Conservation (phyloP, 306 rosid genomes). For the Pyrus communis region DNA sequence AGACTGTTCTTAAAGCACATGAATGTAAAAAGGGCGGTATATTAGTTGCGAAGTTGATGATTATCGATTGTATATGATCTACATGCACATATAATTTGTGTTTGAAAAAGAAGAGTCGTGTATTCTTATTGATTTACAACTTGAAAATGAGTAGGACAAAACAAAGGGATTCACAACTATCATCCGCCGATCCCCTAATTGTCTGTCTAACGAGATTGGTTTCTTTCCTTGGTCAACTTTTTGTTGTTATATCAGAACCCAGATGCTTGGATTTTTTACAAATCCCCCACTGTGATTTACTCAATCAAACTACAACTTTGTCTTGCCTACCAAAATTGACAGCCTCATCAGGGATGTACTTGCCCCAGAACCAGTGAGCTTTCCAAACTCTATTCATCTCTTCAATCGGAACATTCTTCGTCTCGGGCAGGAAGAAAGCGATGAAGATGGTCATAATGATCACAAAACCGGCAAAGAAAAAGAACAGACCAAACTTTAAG, state of each 20-base stretch:
- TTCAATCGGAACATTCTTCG: slow-evolving; percentile 68
- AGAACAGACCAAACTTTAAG: slow-evolving; percentile 33
- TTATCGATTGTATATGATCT: background rate
- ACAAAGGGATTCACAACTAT: background rate
- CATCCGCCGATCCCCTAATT: no score
- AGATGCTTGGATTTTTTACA: background rate
- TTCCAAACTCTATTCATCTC: slow-evolving; percentile 54
- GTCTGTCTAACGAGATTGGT: background rate
- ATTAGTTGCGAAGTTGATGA: background rate
- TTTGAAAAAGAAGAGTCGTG: background rate
- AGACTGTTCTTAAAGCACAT: background rate
- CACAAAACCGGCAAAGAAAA: slow-evolving; percentile 53
- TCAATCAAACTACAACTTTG: background rate
- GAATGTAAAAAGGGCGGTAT: background rate
- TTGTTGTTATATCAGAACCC: background rate
- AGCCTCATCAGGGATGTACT: slow-evolving; percentile 1
- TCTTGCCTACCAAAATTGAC: background rate
- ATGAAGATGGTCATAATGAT: slow-evolving; percentile 49
- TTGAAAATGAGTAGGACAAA: background rate
- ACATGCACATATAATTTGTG: background rate
- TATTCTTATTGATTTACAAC: background rate
- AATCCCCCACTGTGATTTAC: background rate
- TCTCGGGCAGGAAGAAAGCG: slow-evolving; percentile 49
- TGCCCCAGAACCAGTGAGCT: slow-evolving; percentile 46
- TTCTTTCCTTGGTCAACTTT: background rate